Evolutionary conservation across 176 grass and related monocot genomes (phyloP), one percentile per base, ranked within the genome.

Genomic region (Aegilops umbellulata): DNA sequence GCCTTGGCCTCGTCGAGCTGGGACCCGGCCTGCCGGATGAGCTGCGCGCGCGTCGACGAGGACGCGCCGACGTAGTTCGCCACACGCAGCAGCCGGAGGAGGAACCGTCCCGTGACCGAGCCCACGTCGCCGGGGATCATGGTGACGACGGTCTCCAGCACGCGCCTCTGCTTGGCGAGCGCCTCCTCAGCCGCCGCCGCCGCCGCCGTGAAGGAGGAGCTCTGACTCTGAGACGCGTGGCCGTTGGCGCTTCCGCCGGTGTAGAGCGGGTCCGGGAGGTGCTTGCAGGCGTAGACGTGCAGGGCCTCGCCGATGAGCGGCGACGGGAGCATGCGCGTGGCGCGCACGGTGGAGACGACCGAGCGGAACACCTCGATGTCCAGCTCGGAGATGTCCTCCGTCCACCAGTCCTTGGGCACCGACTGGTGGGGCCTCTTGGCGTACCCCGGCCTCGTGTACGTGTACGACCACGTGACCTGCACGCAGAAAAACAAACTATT

Each of bases 381-480:
- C 6, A 98, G 88, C 64, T 95, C 93, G n/a, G 96, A 95, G 16
- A 98, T 46, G 77, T 98, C 96, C 92, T 98, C 96, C 15, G 96
- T 98, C 93, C 93, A 98, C 96, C 96, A 98, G 63, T 98, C 96
- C 85, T 90, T 98, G 49, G 96, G 96, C 23, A 89, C 91, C 9
- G 93, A 89, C 60, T 77, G 87, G 60, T 86, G 86, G 64, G 81
- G 26, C 55, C 82, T 88, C 86, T 66, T 91, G 1, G 35, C 65
- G 90, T 91, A 94, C 46, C 92, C 96, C 16, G 93, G 93, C 47
- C 96, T 84, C 0, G 93, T 98, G 84, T 98, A 98, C 0, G 92
- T 95, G 32, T 92, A 98, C 14, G 96, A 98, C 96, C 96, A 98
- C 10, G 81, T 53, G 26, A 98, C 92, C 94, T 97, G 36, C 49